Evolutionary conservation across 306 rosid genomes (phyloP), one percentile per base, ranked within the genome.

Genomic region (Potentilla sterilis): DNA sequence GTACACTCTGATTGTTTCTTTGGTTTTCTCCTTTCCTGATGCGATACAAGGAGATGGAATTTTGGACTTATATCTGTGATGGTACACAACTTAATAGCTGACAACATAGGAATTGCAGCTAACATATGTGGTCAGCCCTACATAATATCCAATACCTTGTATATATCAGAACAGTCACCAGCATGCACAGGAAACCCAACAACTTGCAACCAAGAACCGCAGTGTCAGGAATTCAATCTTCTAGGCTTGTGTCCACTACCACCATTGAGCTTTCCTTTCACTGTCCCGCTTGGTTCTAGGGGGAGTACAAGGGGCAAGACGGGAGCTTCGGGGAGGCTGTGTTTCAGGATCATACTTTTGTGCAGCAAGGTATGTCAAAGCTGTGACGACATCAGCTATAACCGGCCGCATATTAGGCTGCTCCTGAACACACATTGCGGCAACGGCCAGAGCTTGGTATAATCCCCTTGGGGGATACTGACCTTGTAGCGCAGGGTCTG

Each of bases 371-470:
- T 95, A 95, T 69, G 87, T 76, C 79, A 95, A 80, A 81, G 97
- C 97, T 35, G 97, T 95, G 83, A 92, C 97, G 52, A 95, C 97
- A 81, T 95, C 98, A 55, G 93, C 97, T 72, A 95, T 84, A 35
- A 87, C 96, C 0, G 96, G 98, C 13, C 98, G 88, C 92, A 89
- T 86, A 83, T 82, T 83, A 73, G 97, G 96, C 86, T 93, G 88
- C 85, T 91, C 92, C 79, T 91, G 98, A 40, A 93, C 96, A 81
- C 97, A 93, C 97, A 91, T 93, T 58, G 93, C 93, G 44, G 93
- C 96, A 78, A 89, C 86, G 51, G 98, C 98, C 67, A 95, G 93
- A 78, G 93, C 96, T 84, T 86, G 96, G 79, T 83, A 91, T 73
- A 93, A 72, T 28, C 98, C 97, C 83, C 97, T 89, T 44, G 82